Evolutionary conservation across 164 flowering plant genomes (phyloP), one percentile per base, ranked within the genome.

Genomic region (Nymphaea thermarum): DNA sequence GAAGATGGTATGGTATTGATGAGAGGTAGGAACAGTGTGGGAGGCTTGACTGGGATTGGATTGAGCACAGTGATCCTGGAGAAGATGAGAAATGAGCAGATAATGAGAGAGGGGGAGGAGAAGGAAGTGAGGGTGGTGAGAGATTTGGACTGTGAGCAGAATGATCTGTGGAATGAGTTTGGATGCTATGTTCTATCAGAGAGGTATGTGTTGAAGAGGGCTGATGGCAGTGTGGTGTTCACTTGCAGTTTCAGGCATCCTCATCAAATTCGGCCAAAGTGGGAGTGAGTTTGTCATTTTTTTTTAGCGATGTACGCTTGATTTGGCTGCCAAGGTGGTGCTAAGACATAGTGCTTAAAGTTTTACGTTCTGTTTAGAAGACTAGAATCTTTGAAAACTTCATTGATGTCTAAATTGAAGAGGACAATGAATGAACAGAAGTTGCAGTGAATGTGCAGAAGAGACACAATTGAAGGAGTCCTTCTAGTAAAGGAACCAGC

Each of bases 111-210:
- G 18, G 88, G 87, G 43, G 80, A 81, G 82, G 44, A 44, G 11
- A 67, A 68, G 2, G 82, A 55, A 8, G 60, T 55, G 60, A 55
- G 60, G 16, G 44, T 67, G 63, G 70, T 55, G 70, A 67, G 70
- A 14, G 77, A 44, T 15, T 84, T 82, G 65, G 73, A 81, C 42
- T 71, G 55, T 69, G 74, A 66, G 4, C 72, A 66, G 25, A 15
- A 2, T 0, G 63, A 68, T 8, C 69, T 43, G 4, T 84, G 86
- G 92, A 78, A 47, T 42, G 36, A 25, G 36, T 81, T 81, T 73
- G 83, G 84, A 1, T 84, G 82, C 36, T 82, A 79, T 76, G 76
- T 82, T 42, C 68, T 84, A 73, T 81, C 80, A 25, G 89, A 87
- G 77, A 84, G 84, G 41, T 86, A 82, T 73, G 81, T 73, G 17